These are phyloP conservation scores for Scopulariopsis brevicaulis DNA, from an alignment of 2,329 filamentous ascomycete species.

Conservation along the genomic window DNA sequence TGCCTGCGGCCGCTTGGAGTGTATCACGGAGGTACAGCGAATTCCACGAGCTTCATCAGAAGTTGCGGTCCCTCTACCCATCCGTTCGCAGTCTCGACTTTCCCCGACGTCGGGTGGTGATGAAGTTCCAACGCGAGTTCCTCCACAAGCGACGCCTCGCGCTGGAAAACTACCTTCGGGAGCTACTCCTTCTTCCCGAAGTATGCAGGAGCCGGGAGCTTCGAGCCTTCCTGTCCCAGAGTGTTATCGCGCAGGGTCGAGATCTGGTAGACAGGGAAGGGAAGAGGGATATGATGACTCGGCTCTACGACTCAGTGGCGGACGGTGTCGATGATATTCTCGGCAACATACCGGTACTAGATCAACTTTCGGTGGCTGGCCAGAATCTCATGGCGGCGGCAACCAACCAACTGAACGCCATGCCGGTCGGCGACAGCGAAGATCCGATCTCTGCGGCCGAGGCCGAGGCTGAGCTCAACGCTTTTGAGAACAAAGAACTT, in stretches of 20 bases:
- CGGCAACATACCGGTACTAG: constrained; percentile 88
- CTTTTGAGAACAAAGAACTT: constrained; percentile 67
- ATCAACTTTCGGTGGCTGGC: constrained; percentile 84
- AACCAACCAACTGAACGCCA: constrained; percentile 48
- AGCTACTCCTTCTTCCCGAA: constrained; percentile 76
- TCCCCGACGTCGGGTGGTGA: constrained; percentile 79
- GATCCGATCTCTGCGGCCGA: constrained; percentile 49
- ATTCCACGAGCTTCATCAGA: constrained; percentile 91
- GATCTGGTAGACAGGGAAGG: constrained; percentile 41
- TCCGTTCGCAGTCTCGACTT: constrained; percentile 87
- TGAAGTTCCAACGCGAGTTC: constrained; percentile 95
- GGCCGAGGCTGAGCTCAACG: constrained; percentile 86
- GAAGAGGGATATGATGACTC: constrained; percentile 80
- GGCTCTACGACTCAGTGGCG: constrained; percentile 91
- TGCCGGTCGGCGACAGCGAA: constrained; percentile 39
- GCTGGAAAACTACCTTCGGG: constrained; percentile 73
- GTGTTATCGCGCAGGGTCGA: constrained; percentile 54
- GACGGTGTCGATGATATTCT: constrained; percentile 98
- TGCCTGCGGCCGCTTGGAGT: constrained; percentile 91
- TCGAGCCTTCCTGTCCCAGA: constrained; percentile 83
- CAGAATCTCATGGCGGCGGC: constrained; percentile 81
- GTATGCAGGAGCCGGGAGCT: constrained; percentile 91
- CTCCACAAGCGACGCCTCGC: constrained; percentile 76
- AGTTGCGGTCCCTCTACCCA: constrained; percentile 71
- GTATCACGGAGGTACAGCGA: constrained; percentile 92